A percentile compares a stretch with the other conserved stretches of the same genome.
phyloP scores from a whole-genome alignment of 2,329 filamentous ascomycete genomes.

The Harringtonia lauricola region DNA sequence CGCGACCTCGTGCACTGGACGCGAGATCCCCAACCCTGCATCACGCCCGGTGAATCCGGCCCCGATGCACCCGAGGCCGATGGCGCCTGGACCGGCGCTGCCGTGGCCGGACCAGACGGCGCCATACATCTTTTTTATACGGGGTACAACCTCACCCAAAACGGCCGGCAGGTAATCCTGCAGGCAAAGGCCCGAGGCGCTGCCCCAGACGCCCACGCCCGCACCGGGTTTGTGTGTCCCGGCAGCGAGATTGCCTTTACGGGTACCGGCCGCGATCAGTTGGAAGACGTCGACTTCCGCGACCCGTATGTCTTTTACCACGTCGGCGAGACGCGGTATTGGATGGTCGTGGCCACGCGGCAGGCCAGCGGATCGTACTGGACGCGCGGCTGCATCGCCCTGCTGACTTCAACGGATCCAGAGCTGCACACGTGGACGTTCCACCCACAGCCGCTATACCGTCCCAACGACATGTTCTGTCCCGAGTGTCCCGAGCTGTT shows the following conservation, averaged over 20 bases:
- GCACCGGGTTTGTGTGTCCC: conserved; percentile 15
- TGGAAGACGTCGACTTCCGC: conserved; percentile 24
- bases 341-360: conserved; percentile 26
- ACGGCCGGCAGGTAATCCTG: conserved; percentile 22
- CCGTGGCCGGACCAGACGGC: conserved; percentile 19
- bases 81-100: conserved; percentile 23
- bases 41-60: conserved; percentile 14
- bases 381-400: conserved; percentile 24
- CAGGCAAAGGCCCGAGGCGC: conserved; percentile 12
- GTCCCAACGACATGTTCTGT: conserved; percentile 23
- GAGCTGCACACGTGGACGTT: conserved; percentile 18
- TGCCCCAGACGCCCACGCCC: conserved; percentile 13
- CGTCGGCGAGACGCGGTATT: conserved; percentile 17
- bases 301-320: conserved; percentile 25
- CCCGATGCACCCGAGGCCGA: conserved; percentile 18
- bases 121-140: conserved; percentile 26
- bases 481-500: conserved; percentile 27
- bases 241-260: conserved; percentile 14
- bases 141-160: conserved; percentile 20
- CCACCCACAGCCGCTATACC: conserved; percentile 19
- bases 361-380: conserved; percentile 20
- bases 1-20: conserved; percentile 19
- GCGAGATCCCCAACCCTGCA: conserved; percentile 15
- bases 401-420: conserved; percentile 21
- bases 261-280: conserved; percentile 13